A percentile compares a stretch with the other conserved stretches of the same genome.
Evolutionary conservation across 2,329 filamentous ascomycete genomes (phyloP).

Genomic region (Apiospora saccharicola): DNA sequence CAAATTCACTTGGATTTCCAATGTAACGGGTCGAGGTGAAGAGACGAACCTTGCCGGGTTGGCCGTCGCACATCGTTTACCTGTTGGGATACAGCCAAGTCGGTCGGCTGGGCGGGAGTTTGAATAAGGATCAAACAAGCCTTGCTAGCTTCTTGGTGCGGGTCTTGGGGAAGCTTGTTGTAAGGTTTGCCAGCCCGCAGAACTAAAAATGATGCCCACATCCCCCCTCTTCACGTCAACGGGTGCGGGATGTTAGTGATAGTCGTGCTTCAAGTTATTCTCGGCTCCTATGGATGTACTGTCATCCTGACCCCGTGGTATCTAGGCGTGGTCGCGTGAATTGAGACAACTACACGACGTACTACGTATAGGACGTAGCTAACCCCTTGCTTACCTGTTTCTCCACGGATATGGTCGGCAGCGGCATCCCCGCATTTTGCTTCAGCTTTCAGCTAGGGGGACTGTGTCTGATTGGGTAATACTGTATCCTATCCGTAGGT

Average conservation of each 20-base stretch:
- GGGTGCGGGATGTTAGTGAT: not conserved
- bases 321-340: not conserved
- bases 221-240: not conserved
- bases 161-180: constrained; percentile 14
- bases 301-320: not conserved
- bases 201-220: no score
- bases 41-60: not conserved
- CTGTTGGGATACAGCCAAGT: not conserved
- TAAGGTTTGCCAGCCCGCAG: not conserved
- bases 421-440: constrained; percentile 11
- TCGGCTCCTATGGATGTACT: not conserved
- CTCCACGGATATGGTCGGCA: not conserved
- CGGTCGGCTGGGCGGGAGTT: constrained; percentile 9
- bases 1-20: not conserved
- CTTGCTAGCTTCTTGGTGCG: constrained; percentile 12
- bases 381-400: not conserved
- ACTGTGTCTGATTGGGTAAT: not conserved
- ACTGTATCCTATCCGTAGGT: not conserved
- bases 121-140: constrained; percentile 5
- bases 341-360: not conserved
- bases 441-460: not conserved
- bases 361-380: not conserved
- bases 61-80: not conserved
- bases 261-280: not conserved
- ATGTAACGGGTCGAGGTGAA: not conserved